These are phyloP conservation scores for Wickerhamomyces chambardii DNA, from an alignment of 805 yeast species.

Conservation along the genomic window DNA sequence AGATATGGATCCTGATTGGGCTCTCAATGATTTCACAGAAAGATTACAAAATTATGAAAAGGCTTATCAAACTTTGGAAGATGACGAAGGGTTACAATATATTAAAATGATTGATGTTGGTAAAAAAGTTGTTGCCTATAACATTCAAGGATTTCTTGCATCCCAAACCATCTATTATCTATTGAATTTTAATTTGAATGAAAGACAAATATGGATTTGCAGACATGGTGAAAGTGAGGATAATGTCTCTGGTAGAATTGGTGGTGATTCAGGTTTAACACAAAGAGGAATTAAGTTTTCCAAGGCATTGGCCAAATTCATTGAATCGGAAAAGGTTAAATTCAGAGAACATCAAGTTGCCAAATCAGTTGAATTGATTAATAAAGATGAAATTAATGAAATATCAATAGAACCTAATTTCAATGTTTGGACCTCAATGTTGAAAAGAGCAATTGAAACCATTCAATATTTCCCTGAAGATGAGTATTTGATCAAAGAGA, in stretches of 20 bases:
- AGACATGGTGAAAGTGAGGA: constrained; percentile 92
- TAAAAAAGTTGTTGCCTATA: constrained; percentile 84
- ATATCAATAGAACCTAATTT: constrained; percentile 63
- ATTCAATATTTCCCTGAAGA: constrained; percentile 70
- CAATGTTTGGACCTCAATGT: constrained; percentile 91
- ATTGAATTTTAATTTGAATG: constrained; percentile 79
- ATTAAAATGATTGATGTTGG: constrained; percentile 97
- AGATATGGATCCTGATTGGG: constrained; percentile 73
- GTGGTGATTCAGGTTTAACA: constrained; percentile 84
- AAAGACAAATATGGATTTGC: constrained; percentile 90
- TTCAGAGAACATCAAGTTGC: constrained; percentile 58
- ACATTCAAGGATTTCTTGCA: constrained; percentile 80
- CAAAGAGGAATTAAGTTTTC: constrained; percentile 72
- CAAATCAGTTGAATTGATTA: constrained; percentile 28
- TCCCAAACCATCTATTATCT: constrained; percentile 90
- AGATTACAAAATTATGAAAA: constrained; percentile 76
- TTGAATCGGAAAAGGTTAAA: constrained; percentile 57
- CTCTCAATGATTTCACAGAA: constrained; percentile 74
- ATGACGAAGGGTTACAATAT: constrained; percentile 67
- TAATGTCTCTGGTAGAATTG: constrained; percentile 78
- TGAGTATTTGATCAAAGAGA: constrained; percentile 69
- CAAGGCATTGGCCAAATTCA: constrained; percentile 63
- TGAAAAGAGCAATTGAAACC: constrained; percentile 70
- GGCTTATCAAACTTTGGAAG: constrained; percentile 88
- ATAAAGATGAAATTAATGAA: constrained; percentile 22